phyloP scores from a whole-genome alignment of 192 early-diverging fungal species.

The Coemansia sp. region DNA sequence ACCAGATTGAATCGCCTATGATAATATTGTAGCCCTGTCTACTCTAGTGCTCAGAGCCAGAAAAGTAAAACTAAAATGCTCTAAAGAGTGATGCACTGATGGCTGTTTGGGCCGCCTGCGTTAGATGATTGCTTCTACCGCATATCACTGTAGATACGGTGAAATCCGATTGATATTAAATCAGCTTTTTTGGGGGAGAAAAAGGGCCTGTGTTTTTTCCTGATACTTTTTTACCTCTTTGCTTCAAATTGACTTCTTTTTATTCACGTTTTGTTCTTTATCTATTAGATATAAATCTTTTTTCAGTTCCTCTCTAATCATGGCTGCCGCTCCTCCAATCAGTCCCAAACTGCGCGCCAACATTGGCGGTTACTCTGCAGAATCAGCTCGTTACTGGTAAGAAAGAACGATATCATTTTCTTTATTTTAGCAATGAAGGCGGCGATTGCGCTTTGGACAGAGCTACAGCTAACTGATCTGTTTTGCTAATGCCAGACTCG shows the following conservation, averaged over 20 bases:
- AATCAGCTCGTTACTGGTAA: slow-evolving; percentile 49
- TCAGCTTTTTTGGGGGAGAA: too few relatives aligned
- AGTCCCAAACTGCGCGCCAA: slow-evolving; percentile 45
- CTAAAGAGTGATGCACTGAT: too few relatives aligned
- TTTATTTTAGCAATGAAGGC: neutral
- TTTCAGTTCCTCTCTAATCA: slow-evolving; percentile 7
- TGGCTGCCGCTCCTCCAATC: slow-evolving; percentile 38
- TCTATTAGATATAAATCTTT: slow-evolving; percentile 3
- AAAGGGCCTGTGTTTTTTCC: neutral
- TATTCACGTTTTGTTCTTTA: slow-evolving; percentile 1
- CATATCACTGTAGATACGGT: too few relatives aligned
- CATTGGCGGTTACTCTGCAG: slow-evolving; percentile 46
- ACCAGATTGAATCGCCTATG: too few relatives aligned
- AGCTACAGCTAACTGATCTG: neutral
- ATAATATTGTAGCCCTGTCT: too few relatives aligned
- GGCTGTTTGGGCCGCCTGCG: too few relatives aligned
- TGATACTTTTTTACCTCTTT: neutral
- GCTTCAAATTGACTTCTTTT: neutral
- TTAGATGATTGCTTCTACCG: too few relatives aligned
- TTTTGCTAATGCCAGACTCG: neutral
- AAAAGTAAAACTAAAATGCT: too few relatives aligned
- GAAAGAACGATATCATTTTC: neutral
- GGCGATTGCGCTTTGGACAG: neutral
- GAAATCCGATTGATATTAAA: too few relatives aligned
- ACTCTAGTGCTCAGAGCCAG: too few relatives aligned